Evolutionary conservation across 441 rosid genomes (phyloP).

Genomic region (Gossypium schwendimanii): DNA sequence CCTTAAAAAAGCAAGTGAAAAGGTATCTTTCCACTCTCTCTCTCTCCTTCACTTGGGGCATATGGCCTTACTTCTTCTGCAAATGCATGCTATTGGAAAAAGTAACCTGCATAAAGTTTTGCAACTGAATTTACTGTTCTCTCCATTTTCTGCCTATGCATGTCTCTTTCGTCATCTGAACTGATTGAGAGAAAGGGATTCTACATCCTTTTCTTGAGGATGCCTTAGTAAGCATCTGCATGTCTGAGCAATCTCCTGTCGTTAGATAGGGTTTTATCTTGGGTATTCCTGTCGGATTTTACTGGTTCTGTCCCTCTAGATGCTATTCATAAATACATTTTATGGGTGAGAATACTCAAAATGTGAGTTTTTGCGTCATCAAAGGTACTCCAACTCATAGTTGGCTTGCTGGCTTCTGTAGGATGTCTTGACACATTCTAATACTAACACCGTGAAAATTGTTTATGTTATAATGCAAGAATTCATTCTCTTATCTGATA

Average conservation of each 20-base stretch:
- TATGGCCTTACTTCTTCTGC: neutral
- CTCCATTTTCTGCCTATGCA: neutral
- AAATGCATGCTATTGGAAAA: neutral
- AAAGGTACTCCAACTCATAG: neutral
- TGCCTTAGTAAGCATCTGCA: neutral
- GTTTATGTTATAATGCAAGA: neutral
- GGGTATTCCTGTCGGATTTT: neutral
- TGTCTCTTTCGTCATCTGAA: neutral
- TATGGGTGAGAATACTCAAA: neutral
- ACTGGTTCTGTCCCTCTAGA: neutral
- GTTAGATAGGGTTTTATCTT: neutral
- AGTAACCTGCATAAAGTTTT: neutral
- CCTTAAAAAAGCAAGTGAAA: constrained; percentile 41
- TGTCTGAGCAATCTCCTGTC: neutral
- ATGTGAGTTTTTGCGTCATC: neutral
- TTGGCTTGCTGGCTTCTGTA: neutral
- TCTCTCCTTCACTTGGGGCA: neutral
- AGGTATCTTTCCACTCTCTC: constrained; percentile 33
- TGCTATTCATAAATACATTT: neutral
- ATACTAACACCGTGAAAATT: constrained; percentile 1
- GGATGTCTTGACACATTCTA: neutral
- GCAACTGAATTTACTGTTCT: neutral
- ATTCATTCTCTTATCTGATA: neutral
- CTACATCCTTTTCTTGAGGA: neutral
- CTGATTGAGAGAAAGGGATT: neutral